Base-by-base conservation (phyloP, 179 eudicot genomes). In the Carnegiea gigantea region DNA sequence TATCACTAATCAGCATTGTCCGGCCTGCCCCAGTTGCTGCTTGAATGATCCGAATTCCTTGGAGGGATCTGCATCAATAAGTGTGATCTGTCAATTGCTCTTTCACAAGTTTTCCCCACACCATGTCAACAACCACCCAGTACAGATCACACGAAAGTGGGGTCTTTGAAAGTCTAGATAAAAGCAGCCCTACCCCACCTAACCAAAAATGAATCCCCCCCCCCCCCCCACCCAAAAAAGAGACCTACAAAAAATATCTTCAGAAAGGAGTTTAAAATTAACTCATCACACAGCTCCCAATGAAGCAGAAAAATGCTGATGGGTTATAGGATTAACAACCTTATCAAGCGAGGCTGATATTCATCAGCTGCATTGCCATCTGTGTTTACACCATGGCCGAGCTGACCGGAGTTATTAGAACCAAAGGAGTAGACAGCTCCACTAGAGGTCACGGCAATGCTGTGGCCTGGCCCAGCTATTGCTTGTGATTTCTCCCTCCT, bases 401-500 rank as follows among this genome's bases (percentile, higher is more conserved):
- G 93, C 84, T 95, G 99, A 38, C 99, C 98, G 0, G 92, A 92
- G 84, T 87, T 90, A 86, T 94, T 95, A n/a, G 93, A 94, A 64
- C 99, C 99, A 64, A 95, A 95, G 3, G 99, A 88, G 84, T 94
- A 92, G 67, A 89, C 98, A 80, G 80, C 86, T 64, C 99, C 99
- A 33, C 80, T 91, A 5, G 92, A 88, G 17, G 97, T 92, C 88
- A 95, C 95, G 26, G 91, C 95, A 76, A 95, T 77, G 82, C 98
- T 95, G 73, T 94, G 99, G 38, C 97, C 93, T 0, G 97, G 97
- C 21, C 99, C 99, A 4, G 99, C 99, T 80, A 95, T 85, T 54
- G 99, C 99, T 82, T 94, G 98, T 0, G 95, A 90, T 76, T 94
- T 94, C 73, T 92, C 98, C 84, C 98, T 85, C 85, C 98, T 86